Conservation (phyloP, 2,329 filamentous ascomycete species). For the Blastomyces gilchristii region DNA sequence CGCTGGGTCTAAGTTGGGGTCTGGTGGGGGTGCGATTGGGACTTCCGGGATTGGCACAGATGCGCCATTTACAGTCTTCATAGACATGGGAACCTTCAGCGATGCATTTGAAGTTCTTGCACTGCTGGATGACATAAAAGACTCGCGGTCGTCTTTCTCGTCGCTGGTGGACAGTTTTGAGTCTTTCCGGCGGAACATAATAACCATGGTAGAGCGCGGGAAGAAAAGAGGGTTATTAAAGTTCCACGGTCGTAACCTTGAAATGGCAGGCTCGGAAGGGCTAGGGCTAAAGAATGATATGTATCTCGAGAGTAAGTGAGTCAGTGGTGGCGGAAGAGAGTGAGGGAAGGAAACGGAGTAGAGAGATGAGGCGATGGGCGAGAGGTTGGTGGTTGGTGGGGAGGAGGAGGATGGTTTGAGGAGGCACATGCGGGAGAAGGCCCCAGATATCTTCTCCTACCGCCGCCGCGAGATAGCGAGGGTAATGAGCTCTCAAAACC, state of each 20-base stretch:
- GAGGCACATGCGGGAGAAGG: constrained; percentile 6
- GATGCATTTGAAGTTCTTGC: constrained; percentile 38
- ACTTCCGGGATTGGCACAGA: constrained; percentile 57
- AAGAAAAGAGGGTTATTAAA: not conserved
- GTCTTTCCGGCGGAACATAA: constrained; percentile 40
- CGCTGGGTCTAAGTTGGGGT: constrained; percentile 77
- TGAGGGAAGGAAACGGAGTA: constrained; percentile 5
- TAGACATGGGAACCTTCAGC: constrained; percentile 40
- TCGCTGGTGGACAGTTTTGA: constrained; percentile 32
- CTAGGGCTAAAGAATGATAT: not conserved
- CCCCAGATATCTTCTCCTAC: not conserved
- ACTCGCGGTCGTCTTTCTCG: constrained; percentile 33
- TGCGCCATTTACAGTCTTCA: constrained; percentile 37
- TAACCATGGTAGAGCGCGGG: constrained; percentile 35
- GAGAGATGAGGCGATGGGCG: not conserved
- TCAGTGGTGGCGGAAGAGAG: constrained; percentile 11
- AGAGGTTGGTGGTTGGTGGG: constrained; percentile 4
- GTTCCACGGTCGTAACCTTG: not conserved
- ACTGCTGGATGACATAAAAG: constrained; percentile 33
- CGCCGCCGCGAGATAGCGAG: not conserved
- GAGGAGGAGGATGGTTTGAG: constrained; percentile 8
- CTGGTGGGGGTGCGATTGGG: constrained; percentile 71
- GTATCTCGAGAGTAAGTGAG: not conserved
- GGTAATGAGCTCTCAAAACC: constrained; percentile 2
- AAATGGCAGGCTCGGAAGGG: not conserved